phyloP scores from a whole-genome alignment of 805 yeast species.

The Starmerella etchellsii region DNA sequence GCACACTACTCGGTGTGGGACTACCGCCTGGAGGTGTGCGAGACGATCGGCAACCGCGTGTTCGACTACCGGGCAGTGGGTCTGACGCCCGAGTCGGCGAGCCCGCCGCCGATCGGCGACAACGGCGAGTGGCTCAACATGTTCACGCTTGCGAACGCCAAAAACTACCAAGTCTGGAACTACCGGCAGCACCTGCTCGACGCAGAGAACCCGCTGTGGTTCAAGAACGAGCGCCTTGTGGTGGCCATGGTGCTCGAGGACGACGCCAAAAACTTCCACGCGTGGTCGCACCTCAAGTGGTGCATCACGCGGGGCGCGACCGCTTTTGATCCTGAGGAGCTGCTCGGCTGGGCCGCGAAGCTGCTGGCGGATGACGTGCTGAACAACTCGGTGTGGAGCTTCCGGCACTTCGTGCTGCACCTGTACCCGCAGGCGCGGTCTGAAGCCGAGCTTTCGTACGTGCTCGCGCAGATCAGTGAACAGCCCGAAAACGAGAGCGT shows the following conservation, averaged over 20 bases:
- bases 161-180: constrained; percentile 96
- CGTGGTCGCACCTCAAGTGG: constrained; percentile 91
- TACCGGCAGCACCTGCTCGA: constrained; percentile 58
- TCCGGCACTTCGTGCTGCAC: constrained; percentile 47
- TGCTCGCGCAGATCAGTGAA: constrained; percentile 35
- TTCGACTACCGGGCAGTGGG: constrained; percentile 18
- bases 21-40: constrained; percentile 27
- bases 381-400: constrained; percentile 92
- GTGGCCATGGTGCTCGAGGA: constrained; percentile 54
- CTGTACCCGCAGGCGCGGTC: constrained; percentile 20
- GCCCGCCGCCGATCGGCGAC: constrained; percentile 21
- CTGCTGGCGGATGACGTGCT: constrained; percentile 52
- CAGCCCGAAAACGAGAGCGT: constrained; percentile 75
- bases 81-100: constrained; percentile 21
- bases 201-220: constrained; percentile 22
- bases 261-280: constrained; percentile 88
- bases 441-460: constrained; percentile 42
- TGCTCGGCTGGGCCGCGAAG: constrained; percentile 38
- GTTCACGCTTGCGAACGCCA: constrained; percentile 62
- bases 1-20: constrained; percentile 89
- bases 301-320: constrained; percentile 34
- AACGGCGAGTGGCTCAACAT: constrained; percentile 74
- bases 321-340: constrained; percentile 27
- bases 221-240: constrained; percentile 48
- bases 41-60: constrained; percentile 26